A percentile compares a stretch with the other conserved stretches of the same genome.
phyloP scores from a whole-genome alignment of 140 eudicot genomes.

The Flaveria floridana region DNA sequence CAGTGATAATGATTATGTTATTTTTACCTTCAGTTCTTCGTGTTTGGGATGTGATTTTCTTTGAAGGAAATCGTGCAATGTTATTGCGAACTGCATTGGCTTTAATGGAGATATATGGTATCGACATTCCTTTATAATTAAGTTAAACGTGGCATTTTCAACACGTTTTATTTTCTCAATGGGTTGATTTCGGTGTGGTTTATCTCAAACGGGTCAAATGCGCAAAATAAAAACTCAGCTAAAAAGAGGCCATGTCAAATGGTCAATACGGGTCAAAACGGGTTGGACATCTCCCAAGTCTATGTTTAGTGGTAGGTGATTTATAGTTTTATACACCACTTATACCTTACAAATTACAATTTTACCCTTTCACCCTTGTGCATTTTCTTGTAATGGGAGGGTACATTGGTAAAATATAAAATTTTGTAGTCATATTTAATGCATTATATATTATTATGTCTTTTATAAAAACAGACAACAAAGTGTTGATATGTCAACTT shows the following conservation, averaged over 20 bases:
- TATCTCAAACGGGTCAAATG: not conserved
- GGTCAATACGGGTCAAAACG: not conserved
- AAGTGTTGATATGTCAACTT: not conserved
- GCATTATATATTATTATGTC: not conserved
- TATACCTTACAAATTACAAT: not conserved
- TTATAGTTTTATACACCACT: not conserved
- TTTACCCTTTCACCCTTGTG: not conserved
- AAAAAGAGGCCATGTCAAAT: not conserved
- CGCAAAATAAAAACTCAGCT: not conserved
- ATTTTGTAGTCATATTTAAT: not conserved
- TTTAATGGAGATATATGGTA: slow-evolving; percentile 96
- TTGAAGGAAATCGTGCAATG: slow-evolving; percentile 98
- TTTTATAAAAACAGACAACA: not conserved
- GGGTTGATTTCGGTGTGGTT: not conserved
- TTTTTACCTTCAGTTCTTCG: slow-evolving; percentile 71
- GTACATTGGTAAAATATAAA: not conserved
- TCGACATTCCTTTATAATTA: not conserved
- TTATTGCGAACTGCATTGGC: slow-evolving; percentile 92
- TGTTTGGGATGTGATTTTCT: slow-evolving; percentile 95
- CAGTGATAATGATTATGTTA: slow-evolving; percentile 3
- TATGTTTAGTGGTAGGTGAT: not conserved
- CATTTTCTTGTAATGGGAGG: not conserved
- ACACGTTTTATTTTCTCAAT: not conserved
- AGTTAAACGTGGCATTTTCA: not conserved
- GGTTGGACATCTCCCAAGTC: not conserved